These are phyloP conservation scores for Aschersonia sp. DNA, from an alignment of 2,329 filamentous ascomycete genomes.

Conservation along the genomic window DNA sequence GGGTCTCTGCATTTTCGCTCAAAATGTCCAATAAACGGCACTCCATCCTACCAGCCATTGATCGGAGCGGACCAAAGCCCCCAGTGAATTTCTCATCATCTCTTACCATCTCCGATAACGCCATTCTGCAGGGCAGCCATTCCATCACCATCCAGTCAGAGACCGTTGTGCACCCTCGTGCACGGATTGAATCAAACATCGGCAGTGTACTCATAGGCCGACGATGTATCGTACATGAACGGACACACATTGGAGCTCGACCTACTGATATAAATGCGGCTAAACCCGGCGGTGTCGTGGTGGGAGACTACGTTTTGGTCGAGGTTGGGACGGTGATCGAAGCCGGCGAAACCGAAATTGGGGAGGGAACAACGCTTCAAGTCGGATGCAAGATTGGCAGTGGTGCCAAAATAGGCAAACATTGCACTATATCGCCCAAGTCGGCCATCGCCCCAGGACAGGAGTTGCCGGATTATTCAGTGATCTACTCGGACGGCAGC, in stretches of 20 bases:
- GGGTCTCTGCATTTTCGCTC: background rate
- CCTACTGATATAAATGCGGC: constrained; percentile 12
- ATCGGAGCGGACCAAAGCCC: constrained; percentile 40
- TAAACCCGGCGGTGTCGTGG: constrained; percentile 31
- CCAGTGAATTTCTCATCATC: constrained; percentile 47
- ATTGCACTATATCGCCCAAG: constrained; percentile 56
- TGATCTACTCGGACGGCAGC: constrained; percentile 52
- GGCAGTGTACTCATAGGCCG: constrained; percentile 71
- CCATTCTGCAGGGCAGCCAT: constrained; percentile 54
- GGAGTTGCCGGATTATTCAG: constrained; percentile 49
- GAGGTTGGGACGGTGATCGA: constrained; percentile 48
- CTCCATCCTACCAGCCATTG: constrained; percentile 39
- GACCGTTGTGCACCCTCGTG: constrained; percentile 74
- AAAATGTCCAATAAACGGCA: constrained; percentile 35
- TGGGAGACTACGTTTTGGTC: constrained; percentile 47
- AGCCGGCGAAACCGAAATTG: constrained; percentile 45
- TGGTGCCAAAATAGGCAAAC: constrained; percentile 48
- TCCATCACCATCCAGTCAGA: constrained; percentile 66
- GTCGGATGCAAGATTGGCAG: constrained; percentile 43
- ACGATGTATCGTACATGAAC: constrained; percentile 69
- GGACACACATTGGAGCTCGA: constrained; percentile 37
- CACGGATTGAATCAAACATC: constrained; percentile 60
- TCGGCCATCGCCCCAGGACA: constrained; percentile 43
- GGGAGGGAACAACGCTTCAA: constrained; percentile 45
- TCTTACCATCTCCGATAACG: constrained; percentile 47